Evolutionary conservation across 148 eudicot species (phyloP).

Genomic region (Rhododendron griersonianum): DNA sequence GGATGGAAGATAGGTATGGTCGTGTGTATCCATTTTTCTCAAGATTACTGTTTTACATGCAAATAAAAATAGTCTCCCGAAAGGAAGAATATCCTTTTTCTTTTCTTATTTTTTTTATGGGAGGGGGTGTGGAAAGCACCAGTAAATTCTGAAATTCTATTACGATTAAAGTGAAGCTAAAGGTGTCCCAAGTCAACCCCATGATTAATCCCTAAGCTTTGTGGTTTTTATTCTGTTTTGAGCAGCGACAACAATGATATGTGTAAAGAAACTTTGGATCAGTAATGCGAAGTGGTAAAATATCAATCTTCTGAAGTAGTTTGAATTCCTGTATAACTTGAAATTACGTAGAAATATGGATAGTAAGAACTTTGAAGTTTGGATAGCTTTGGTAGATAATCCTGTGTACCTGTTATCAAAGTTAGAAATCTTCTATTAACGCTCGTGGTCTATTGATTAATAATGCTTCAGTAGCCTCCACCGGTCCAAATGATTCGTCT

Average conservation of each 20-base stretch:
- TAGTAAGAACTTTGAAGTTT: neutral
- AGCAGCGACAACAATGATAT: neutral
- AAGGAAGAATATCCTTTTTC: too few species aligned
- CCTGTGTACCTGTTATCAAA: neutral
- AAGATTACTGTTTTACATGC: too few species aligned
- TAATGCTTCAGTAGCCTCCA: neutral
- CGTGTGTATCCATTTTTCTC: too few species aligned
- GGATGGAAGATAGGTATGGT: too few species aligned
- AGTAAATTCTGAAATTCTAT: too few species aligned
- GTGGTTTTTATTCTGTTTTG: neutral
- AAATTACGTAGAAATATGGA: neutral
- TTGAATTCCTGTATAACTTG: neutral
- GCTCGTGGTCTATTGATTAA: neutral
- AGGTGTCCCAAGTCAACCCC: neutral
- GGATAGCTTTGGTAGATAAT: neutral
- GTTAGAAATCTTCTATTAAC: neutral
- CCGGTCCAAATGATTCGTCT: neutral
- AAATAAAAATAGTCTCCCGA: too few species aligned
- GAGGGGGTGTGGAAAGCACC: too few species aligned
- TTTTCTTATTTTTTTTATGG: too few species aligned
- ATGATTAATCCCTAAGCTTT: neutral
- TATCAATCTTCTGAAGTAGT: neutral
- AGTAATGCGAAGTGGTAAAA: neutral
- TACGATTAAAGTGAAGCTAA: neutral
- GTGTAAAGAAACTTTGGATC: neutral